These are phyloP conservation scores for Agrocybe praecox DNA, from an alignment of 768 basidiomycete genomes.

Conservation along the genomic window DNA sequence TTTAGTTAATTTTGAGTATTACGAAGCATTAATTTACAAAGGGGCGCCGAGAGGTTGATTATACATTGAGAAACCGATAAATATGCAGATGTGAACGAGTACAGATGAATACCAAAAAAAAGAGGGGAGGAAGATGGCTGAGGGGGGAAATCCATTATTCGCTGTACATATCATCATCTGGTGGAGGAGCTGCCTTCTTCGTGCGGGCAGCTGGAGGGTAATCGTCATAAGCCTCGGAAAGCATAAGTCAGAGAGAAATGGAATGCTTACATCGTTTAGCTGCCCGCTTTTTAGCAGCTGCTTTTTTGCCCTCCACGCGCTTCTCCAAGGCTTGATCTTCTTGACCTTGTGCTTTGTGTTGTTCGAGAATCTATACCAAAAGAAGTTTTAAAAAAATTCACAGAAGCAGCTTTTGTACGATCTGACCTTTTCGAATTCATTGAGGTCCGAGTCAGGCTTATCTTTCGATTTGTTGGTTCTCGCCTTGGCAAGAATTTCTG, in stretches of 20 bases:
- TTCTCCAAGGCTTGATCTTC: conserved; percentile 93
- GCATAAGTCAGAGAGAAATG: not conserved
- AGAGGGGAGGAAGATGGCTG: not conserved
- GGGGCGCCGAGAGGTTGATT: too few species aligned
- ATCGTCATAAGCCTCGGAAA: not conserved
- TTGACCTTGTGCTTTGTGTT: conserved; percentile 80
- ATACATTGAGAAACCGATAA: not conserved
- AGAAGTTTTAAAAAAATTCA: not conserved
- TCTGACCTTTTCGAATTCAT: conserved; percentile 88
- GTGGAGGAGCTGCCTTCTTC: conserved; percentile 19
- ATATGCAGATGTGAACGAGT: too few species aligned
- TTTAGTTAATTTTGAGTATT: too few species aligned
- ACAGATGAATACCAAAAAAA: conserved; percentile 2
- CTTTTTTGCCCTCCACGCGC: conserved; percentile 82
- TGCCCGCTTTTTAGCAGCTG: conserved; percentile 73
- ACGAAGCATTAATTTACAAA: too few species aligned
- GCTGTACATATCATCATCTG: conserved; percentile 27
- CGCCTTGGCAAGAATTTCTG: conserved; percentile 92
- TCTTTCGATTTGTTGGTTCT: conserved; percentile 89
- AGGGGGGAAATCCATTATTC: conserved; percentile 9
- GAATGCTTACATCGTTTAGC: conserved; percentile 42
- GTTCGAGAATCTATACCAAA: conserved; percentile 71
- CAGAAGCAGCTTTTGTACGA: too few species aligned
- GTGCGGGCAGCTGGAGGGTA: conserved; percentile 16
- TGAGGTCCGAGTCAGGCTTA: conserved; percentile 91